Evolutionary conservation across 257 asterid species (phyloP).

Genomic region (Osmanthus fragrans): DNA sequence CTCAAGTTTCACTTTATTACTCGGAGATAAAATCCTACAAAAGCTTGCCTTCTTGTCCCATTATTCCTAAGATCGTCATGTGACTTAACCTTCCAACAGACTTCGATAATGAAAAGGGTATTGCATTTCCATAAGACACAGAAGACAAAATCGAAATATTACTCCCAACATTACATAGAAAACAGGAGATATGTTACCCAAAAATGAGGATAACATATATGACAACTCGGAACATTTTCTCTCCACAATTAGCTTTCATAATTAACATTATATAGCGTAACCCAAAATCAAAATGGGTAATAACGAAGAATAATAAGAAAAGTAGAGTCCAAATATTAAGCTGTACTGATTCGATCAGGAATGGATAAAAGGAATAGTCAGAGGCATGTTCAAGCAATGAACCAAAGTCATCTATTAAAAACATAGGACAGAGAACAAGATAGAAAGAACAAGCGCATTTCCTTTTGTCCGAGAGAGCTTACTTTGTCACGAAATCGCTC

Average conservation of each 20-base stretch:
- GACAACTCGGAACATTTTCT: neutral
- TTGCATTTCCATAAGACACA: neutral
- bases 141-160: neutral
- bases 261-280: neutral
- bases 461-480: constrained; percentile 23
- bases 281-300: neutral
- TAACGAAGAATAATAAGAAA: too few relatives aligned
- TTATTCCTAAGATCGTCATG: neutral
- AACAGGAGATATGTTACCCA: neutral
- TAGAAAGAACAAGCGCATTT: neutral
- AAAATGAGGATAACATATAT: neutral
- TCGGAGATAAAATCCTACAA: too few relatives aligned
- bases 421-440: too few relatives aligned
- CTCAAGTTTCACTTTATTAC: too few relatives aligned
- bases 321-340: neutral
- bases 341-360: neutral
- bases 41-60: neutral
- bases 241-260: neutral
- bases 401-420: neutral
- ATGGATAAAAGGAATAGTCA: neutral
- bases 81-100: neutral
- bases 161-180: neutral
- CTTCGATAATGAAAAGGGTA: neutral
- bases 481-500: constrained; percentile 89
- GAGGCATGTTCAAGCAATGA: neutral